These are phyloP conservation scores for Bertia moriformis DNA, from an alignment of 2,329 filamentous ascomycete genomes.

Conservation along the genomic window DNA sequence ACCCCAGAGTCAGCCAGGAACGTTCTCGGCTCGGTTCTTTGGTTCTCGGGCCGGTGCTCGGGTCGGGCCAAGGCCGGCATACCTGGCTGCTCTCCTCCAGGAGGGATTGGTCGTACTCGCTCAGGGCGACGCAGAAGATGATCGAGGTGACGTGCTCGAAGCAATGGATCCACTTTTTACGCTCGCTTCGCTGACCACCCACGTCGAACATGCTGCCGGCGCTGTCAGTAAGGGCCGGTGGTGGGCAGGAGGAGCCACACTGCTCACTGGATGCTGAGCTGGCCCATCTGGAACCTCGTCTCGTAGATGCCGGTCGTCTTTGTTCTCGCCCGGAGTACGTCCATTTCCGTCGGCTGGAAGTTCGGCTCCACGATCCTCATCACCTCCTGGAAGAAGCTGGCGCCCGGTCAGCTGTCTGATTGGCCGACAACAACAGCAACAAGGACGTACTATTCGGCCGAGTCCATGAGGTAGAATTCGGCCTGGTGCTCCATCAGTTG, in stretches of 20 bases:
- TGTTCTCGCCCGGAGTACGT: conserved; percentile 86
- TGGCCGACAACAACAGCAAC: not conserved
- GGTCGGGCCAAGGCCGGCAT: conserved; percentile 9
- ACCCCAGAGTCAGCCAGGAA: not conserved
- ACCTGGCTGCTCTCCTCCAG: conserved; percentile 96
- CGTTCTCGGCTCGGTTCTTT: not conserved
- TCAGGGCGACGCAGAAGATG: conserved; percentile 95
- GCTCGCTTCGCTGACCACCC: conserved; percentile 86
- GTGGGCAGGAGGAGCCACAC: not conserved
- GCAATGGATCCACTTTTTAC: conserved; percentile 99
- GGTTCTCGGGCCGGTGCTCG: too few relatives aligned
- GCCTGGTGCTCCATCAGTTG: conserved; percentile 83
- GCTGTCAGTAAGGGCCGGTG: conserved; percentile 9
- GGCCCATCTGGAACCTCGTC: conserved; percentile 95
- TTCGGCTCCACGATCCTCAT: conserved; percentile 68
- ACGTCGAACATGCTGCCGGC: conserved; percentile 88
- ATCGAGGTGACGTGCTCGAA: conserved; percentile 99
- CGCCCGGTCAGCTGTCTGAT: not conserved
- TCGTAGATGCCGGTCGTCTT: conserved; percentile 99
- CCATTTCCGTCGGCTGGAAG: conserved; percentile 85
- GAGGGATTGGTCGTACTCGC: conserved; percentile 94
- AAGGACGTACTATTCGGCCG: conserved; percentile 74
- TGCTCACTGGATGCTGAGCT: conserved; percentile 91
- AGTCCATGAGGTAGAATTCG: conserved; percentile 99
- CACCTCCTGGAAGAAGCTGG: conserved; percentile 90